phyloP scores from a whole-genome alignment of 306 rosid species.

The Acacia melanoxylon region DNA sequence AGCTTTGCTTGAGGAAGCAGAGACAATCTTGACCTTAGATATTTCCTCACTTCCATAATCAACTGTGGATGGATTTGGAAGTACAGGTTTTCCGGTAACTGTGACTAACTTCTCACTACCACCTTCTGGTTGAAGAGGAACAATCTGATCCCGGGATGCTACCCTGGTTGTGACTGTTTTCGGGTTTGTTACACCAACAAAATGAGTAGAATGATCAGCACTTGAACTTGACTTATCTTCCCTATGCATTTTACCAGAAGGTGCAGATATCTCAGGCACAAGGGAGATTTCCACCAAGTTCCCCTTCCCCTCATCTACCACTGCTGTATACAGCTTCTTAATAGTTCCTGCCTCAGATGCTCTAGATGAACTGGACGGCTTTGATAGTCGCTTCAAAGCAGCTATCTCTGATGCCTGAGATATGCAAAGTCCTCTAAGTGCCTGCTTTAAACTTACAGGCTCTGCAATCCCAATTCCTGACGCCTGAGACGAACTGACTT shows the following conservation, averaged over 20 bases:
- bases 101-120: conserved; percentile 36
- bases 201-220: conserved; percentile 38
- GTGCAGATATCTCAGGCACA: conserved; percentile 62
- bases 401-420: conserved; percentile 99
- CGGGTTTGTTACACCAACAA: conserved; percentile 28
- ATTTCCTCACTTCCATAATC: conserved; percentile 39
- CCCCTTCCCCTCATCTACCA: conserved; percentile 69
- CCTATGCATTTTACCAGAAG: conserved; percentile 45
- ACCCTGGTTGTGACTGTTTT: conserved; percentile 39
- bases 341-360: conserved; percentile 89
- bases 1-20: conserved; percentile 44
- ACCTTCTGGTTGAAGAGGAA: conserved; percentile 46
- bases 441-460: conserved; percentile 94
- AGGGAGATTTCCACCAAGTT: conserved; percentile 79
- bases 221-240: conserved; percentile 37
- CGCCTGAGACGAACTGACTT: conserved; percentile 65
- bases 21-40: conserved; percentile 35
- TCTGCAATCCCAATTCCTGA: conserved; percentile 95
- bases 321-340: conserved; percentile 73
- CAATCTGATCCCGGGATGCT: conserved; percentile 49
- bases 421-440: conserved; percentile 93
- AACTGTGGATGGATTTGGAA: conserved; percentile 38
- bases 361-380: conserved; percentile 71
- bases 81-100: conserved; percentile 36
- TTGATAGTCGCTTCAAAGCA: conserved; percentile 81